Conservation (phyloP, 805 yeast genomes). For the Clavispora phyllophila region DNA sequence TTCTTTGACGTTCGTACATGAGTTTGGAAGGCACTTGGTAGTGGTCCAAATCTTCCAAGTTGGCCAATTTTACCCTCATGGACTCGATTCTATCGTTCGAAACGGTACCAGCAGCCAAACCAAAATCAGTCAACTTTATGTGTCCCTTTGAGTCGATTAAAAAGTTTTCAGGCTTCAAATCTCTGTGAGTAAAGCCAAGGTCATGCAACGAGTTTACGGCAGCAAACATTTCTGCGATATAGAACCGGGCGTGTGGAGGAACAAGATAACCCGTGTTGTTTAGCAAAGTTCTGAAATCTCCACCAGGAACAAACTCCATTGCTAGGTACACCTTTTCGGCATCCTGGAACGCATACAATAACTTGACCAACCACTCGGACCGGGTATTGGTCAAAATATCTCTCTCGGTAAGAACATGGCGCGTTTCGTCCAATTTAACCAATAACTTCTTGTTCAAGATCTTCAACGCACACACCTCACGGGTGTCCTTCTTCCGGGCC, state of each 20-base stretch:
- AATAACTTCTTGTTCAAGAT: conserved; percentile 82
- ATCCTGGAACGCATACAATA: conserved; percentile 94
- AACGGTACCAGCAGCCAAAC: conserved; percentile 94
- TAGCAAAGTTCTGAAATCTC: conserved; percentile 91
- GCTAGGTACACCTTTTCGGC: conserved; percentile 85
- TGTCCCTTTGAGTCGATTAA: conserved; percentile 87
- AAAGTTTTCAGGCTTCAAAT: conserved; percentile 92
- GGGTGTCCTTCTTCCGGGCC: conserved; percentile 90
- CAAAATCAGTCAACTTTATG: conserved; percentile 92
- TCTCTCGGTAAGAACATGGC: conserved; percentile 93
- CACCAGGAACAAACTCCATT: conserved; percentile 99
- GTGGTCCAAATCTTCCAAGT: conserved; percentile 66
- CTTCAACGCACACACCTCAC: conserved; percentile 92
- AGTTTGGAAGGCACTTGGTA: conserved; percentile 63
- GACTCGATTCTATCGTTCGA: conserved; percentile 90
- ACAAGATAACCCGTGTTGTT: conserved; percentile 89
- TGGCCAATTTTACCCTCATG: conserved; percentile 65
- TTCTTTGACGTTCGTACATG: conserved; percentile 78
- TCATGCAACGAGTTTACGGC: conserved; percentile 92
- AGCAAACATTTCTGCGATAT: conserved; percentile 92
- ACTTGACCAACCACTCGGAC: conserved; percentile 92
- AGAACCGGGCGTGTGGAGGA: conserved; percentile 94
- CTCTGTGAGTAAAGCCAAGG: conserved; percentile 94
- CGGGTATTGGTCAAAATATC: conserved; percentile 95
- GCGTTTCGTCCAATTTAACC: conserved; percentile 87